These are phyloP conservation scores for Nymphaea thermarum DNA, from an alignment of 164 flowering plant species.

Conservation along the genomic window DNA sequence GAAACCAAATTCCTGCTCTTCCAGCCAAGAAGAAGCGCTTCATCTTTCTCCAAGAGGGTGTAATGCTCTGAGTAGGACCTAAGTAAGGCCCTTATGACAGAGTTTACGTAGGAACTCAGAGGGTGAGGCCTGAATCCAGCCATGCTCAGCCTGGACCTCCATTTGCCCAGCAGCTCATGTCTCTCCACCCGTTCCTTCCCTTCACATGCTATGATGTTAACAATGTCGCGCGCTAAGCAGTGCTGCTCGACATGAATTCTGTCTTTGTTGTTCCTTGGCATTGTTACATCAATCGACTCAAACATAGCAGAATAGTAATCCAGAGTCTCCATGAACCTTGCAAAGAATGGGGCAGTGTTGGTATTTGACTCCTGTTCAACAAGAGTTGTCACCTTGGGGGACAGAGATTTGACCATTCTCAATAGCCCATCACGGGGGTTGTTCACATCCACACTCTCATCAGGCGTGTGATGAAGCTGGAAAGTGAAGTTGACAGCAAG, in stretches of 20 bases:
- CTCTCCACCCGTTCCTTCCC: conserved; percentile 69
- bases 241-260: conserved; percentile 64
- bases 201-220: conserved; percentile 71
- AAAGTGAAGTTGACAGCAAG: conserved; percentile 67
- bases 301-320: conserved; percentile 69
- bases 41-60: conserved; percentile 55
- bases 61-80: conserved; percentile 48
- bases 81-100: conserved; percentile 38
- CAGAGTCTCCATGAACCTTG: conserved; percentile 46
- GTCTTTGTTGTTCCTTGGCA: conserved; percentile 44
- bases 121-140: conserved; percentile 64
- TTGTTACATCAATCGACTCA: conserved; percentile 57
- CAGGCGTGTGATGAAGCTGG: conserved; percentile 73
- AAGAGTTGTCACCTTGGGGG: conserved; percentile 56
- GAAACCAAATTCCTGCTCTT: conserved; percentile 51
- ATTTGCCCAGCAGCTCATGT: conserved; percentile 69
- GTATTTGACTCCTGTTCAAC: conserved; percentile 82
- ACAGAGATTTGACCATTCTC: conserved; percentile 52
- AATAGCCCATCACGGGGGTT: conserved; percentile 69
- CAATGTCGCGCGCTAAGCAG: conserved; percentile 68
- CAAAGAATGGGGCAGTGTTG: conserved; percentile 60
- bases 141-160: conserved; percentile 68
- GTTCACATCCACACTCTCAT: conserved; percentile 59
- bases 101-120: conserved; percentile 49
- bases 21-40: conserved; percentile 67